phyloP scores from a whole-genome alignment of 495 filamentous ascomycete species.

The Geopyxis carbonaria region DNA sequence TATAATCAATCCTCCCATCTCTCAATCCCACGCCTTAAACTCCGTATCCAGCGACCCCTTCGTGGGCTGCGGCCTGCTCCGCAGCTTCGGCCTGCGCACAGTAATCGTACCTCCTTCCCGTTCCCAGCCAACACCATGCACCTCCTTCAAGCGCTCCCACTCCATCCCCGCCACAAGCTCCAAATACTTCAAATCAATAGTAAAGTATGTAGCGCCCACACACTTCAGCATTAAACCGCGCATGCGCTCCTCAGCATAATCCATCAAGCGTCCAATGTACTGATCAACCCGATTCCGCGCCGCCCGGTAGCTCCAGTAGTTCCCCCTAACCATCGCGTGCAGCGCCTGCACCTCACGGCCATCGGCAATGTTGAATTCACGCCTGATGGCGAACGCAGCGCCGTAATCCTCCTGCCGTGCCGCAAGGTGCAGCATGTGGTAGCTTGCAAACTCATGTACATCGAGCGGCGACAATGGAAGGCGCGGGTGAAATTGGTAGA shows the following conservation, averaged over 20 bases:
- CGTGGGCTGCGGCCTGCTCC: constrained; percentile 15
- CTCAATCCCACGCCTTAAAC: constrained; percentile 15
- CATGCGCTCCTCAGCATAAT: constrained; percentile 56
- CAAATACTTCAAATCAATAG: constrained; percentile 45
- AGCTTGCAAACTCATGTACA: constrained; percentile 57
- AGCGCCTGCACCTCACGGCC: constrained; percentile 49
- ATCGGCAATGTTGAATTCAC: constrained; percentile 39
- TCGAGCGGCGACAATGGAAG: constrained; percentile 49
- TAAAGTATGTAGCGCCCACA: constrained; percentile 66
- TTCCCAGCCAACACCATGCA: constrained; percentile 66
- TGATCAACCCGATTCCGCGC: constrained; percentile 56
- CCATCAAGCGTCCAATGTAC: constrained; percentile 57
- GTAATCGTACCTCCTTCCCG: constrained; percentile 42
- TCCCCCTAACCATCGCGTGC: constrained; percentile 53
- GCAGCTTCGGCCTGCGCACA: constrained; percentile 45
- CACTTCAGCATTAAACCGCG: constrained; percentile 61
- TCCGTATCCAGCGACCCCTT: constrained; percentile 4
- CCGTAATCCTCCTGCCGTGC: constrained; percentile 64
- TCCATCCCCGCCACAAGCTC: constrained; percentile 40
- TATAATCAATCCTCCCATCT: too few species aligned
- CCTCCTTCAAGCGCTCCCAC: constrained; percentile 51
- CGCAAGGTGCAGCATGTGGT: constrained; percentile 72
- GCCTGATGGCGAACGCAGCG: constrained; percentile 48
- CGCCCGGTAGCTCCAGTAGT: constrained; percentile 65
- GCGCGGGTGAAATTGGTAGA: constrained; percentile 48